These are phyloP conservation scores for Eucalyptus cladocalyx DNA, from an alignment of 345 rosid species.

Conservation along the genomic window DNA sequence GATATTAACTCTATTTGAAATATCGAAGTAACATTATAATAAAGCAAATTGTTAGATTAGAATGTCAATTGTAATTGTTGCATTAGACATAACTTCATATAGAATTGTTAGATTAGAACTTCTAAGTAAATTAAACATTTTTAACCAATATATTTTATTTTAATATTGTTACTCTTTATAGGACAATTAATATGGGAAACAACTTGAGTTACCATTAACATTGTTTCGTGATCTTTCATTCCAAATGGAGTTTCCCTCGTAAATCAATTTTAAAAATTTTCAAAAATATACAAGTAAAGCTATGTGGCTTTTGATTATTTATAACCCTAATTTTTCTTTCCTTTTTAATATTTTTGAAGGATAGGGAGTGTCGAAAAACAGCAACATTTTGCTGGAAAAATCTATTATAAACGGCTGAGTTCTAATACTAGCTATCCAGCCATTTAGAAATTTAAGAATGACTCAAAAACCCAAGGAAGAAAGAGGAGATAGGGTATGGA, in stretches of 20 bases:
- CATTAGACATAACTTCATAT: no score
- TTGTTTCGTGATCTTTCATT: neutral
- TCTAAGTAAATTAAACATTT: neutral
- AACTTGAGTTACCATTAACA: neutral
- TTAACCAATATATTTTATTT: fast-evolving
- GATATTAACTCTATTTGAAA: no score
- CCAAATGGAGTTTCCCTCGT: neutral
- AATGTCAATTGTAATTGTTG: neutral
- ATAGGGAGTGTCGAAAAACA: no score
- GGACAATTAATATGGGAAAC: neutral
- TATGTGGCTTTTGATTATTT: neutral
- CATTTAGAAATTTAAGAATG: no score
- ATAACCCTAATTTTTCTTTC: neutral
- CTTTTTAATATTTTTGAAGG: neutral
- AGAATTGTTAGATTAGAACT: no score
- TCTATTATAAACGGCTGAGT: neutral
- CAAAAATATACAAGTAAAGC: neutral
- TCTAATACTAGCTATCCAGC: neutral
- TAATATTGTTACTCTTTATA: no score
- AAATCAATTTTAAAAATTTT: neutral
- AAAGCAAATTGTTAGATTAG: neutral
- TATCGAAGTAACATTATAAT: no score
- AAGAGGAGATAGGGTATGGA: neutral
- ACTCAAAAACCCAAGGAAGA: neutral
- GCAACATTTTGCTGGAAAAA: neutral